phyloP scores from a whole-genome alignment of 495 filamentous ascomycete genomes.

The Daldinia childiae region DNA sequence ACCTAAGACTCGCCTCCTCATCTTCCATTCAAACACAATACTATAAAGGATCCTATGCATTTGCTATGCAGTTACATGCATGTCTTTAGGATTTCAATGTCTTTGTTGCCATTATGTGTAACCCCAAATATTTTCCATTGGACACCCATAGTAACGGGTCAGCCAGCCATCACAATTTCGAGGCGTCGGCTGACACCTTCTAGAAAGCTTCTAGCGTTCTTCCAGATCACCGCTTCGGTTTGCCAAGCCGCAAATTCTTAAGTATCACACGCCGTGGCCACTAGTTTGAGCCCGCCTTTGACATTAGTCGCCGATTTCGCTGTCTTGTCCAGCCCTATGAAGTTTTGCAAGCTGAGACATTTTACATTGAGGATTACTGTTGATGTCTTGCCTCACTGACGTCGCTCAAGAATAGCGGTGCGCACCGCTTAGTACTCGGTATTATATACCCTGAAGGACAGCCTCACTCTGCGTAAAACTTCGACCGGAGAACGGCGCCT shows the following conservation, averaged over 20 bases:
- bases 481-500: constrained; percentile 16
- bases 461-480: constrained; percentile 7
- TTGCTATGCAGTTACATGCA: background rate
- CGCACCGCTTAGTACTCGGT: constrained; percentile 2
- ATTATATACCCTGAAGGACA: constrained; percentile 16
- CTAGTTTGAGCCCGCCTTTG: background rate
- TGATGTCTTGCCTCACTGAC: constrained; percentile 14
- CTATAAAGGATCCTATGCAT: background rate
- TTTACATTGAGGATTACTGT: background rate
- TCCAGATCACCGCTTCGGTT: constrained; percentile 30
- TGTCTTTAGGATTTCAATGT: background rate
- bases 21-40: background rate
- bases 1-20: background rate
- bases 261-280: background rate
- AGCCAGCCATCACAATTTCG: constrained; percentile 34
- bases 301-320: constrained; percentile 33
- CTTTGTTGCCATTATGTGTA: constrained; percentile 26
- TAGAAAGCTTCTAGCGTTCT: constrained; percentile 51
- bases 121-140: constrained; percentile 33
- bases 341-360: constrained; percentile 27
- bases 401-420: constrained; percentile 11
- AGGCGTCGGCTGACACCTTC: constrained; percentile 50
- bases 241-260: constrained; percentile 21
- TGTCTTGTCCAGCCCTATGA: constrained; percentile 28
- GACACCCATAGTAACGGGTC: constrained; percentile 28